Evolutionary conservation across 2,329 filamentous ascomycete species (phyloP), one percentile per base, ranked within the genome.

Genomic region (Penicillium sp.): DNA sequence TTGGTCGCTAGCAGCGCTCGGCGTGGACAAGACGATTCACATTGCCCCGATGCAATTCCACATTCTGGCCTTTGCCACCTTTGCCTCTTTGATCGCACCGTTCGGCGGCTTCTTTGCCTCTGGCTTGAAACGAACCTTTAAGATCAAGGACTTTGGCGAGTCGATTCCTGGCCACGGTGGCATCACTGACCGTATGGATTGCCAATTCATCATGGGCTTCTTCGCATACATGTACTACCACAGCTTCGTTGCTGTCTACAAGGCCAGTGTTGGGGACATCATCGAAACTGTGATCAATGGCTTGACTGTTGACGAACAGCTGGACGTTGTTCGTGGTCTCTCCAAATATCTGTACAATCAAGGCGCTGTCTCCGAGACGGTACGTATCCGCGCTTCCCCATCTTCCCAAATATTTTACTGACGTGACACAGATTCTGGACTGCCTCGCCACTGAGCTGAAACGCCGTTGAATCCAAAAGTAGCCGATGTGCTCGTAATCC

Each of bases 201-300:
- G 93, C 69, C 93, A 98, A 67, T 98, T 98, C 74, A 97, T 97
- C 75, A 98, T 98, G 93, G 93, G 93, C 7, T 93, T 95, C 72
- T 97, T 98, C 63, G 83, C 91, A 12, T 97, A 90, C 75, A 90
- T 98, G 80, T 98, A 98, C 74, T 98, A 94, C 73, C 90, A 96
- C 69, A 93, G 87, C 64, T 98, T 98, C 69, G 91, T 98, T 63
- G 90, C 90, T 4, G 78, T 89, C 5, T 83, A 95, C 76, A 89
- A 91, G 69, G 83, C 86, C 35, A 89, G 79, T 48, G 84, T 95
- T 18, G 93, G 91, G 18, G 83, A 82, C 46, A 86, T 98, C 33
- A 86, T 98, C 58, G 91, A 98, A 74, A 82, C 83, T 9, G 91
- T 88, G 43, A 95, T 98, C 58, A 94, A 84, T 5, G 90, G 90